Evolutionary conservation across 1,284 basidiomycete species (phyloP), one percentile per base, ranked within the genome.

Genomic region (Tremellales sp.): DNA sequence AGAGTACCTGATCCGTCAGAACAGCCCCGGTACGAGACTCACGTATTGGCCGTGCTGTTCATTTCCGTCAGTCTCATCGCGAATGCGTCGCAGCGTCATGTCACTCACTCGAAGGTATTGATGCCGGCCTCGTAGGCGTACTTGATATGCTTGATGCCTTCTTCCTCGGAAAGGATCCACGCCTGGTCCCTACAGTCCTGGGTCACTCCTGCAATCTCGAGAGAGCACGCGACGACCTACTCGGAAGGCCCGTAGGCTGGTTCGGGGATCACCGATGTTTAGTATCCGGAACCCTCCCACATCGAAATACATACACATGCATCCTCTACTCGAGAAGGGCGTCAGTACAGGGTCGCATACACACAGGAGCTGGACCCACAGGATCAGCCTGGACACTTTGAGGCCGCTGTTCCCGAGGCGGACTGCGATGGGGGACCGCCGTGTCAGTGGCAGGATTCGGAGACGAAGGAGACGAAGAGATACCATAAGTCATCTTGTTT

Each of bases 1-100:
- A 14, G 78, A 79, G 53, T 81, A 81, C n/a, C 56, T 60, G 36
- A 14, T 18, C 6, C 2, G 13, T 27, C 14, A 36, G 28, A 24
- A 19, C 9, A 29, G 28, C 18, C 3, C 28, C 29, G 32, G 12
- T 14, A 6, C 25, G 27, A 2, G 14, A 38, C 58, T 43, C 32
- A 60, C 54, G 55, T 53, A 40, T 66, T 61, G 25, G 64, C 64
- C 13, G 63, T 66, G 39, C 59, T 60, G 42, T 16, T 16, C 5
- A 29, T 25, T n/a, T 47, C 18, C 21, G 29, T 45, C 24, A 48
- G 28, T 44, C 22, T 8, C 34, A 14, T 13, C 10, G 19, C 10
- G 4, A 31, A 18, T 18, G 8, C 35, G 38, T 7, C 10, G 18
- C 10, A 35, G 33, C 27, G n/a, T 26, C 4, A 19, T 29, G 14